These are phyloP conservation scores for Candida wancherniae DNA, from an alignment of 805 yeast genomes.

Conservation along the genomic window DNA sequence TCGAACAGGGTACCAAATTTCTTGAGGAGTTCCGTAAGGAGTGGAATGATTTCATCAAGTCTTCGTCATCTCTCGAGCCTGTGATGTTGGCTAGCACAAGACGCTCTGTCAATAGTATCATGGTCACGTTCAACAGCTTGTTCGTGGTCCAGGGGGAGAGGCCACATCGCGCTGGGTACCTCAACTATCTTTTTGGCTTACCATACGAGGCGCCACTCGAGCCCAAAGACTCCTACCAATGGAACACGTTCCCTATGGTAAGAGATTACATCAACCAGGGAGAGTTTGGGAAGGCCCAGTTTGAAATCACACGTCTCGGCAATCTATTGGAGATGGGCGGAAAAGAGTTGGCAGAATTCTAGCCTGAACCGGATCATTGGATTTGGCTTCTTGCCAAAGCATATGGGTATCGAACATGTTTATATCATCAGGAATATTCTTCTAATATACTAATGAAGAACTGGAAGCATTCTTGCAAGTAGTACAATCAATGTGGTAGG, in stretches of 20 bases:
- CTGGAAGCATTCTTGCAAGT: no score
- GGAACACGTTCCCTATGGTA: slow-evolving; percentile 72
- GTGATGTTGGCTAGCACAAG: slow-evolving; percentile 65
- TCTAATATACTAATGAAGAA: no score
- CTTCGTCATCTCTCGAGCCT: slow-evolving; percentile 60
- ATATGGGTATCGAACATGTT: no score
- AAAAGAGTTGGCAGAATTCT: no score
- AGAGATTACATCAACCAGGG: slow-evolving; percentile 57
- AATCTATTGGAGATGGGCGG: slow-evolving; percentile 6
- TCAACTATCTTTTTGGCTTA: slow-evolving; percentile 67
- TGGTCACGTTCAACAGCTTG: slow-evolving; percentile 50
- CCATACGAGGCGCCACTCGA: slow-evolving; percentile 50
- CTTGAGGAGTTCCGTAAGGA: slow-evolving; percentile 53
- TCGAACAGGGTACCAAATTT: slow-evolving; percentile 34
- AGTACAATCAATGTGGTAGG: no score
- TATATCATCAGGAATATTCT: no score
- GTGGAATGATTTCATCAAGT: slow-evolving; percentile 50
- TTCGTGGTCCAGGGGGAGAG: slow-evolving; percentile 45
- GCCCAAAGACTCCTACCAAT: slow-evolving; percentile 32
- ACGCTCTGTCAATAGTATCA: slow-evolving; percentile 75
- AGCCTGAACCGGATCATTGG: no score
- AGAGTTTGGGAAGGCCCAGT: slow-evolving; percentile 51
- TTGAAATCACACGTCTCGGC: slow-evolving; percentile 31
- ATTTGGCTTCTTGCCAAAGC: no score
- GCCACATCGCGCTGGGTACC: slow-evolving; percentile 56